These are phyloP conservation scores for Takashimella koratensis DNA, from an alignment of 1,284 basidiomycete genomes.

Conservation along the genomic window DNA sequence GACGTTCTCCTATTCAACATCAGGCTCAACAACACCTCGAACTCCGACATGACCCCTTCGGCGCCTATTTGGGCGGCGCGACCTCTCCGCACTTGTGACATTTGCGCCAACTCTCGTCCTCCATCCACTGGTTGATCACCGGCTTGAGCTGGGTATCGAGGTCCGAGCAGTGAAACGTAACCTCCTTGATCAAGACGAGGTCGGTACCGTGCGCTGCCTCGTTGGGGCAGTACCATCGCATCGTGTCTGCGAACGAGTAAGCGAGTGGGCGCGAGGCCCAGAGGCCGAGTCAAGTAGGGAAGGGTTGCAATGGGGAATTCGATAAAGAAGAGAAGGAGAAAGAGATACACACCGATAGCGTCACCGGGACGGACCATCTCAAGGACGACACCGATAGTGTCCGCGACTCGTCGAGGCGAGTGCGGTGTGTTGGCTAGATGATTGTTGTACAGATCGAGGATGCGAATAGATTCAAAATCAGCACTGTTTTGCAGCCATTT, in stretches of 20 bases:
- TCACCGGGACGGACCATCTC: conserved; percentile 76
- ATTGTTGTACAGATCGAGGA: not conserved
- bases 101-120: conserved; percentile 59
- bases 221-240: conserved; percentile 87
- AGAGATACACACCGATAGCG: conserved; percentile 46
- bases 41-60: not conserved
- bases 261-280: not conserved
- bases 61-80: conserved; percentile 50
- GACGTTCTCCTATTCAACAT: too few species aligned
- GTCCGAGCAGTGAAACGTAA: conserved; percentile 82
- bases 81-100: conserved; percentile 68
- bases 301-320: not conserved
- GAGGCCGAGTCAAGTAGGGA: not conserved
- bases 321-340: not conserved
- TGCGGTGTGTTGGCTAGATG: conserved; percentile 83
- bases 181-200: conserved; percentile 82
- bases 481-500: not conserved
- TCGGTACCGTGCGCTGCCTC: conserved; percentile 58
- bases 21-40: not conserved
- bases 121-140: conserved; percentile 74
- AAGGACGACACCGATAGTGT: conserved; percentile 92
- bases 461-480: not conserved
- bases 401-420: conserved; percentile 83
- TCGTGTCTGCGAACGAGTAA: conserved; percentile 59
- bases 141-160: conserved; percentile 92